Conservation (phyloP, 164 flowering plant genomes). For the Akebia trifoliata region DNA sequence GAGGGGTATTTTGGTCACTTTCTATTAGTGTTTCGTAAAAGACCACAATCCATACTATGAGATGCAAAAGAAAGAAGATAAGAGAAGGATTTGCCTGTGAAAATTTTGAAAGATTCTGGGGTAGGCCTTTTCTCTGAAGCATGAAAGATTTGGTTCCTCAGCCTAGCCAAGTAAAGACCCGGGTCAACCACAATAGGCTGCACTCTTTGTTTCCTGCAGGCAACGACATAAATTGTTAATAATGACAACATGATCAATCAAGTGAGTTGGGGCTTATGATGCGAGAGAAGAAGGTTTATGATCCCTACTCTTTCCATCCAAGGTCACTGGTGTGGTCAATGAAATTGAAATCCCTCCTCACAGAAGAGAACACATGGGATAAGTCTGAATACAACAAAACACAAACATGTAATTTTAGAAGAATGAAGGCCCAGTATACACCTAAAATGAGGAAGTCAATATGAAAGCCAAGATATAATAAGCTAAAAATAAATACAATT, state of each 20-base stretch:
- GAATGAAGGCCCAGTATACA: background rate
- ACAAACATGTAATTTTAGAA: background rate
- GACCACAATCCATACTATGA: no score
- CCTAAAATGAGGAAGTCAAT: no score
- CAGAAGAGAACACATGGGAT: conserved; percentile 77
- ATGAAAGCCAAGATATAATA: no score
- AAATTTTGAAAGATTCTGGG: conserved; percentile 82
- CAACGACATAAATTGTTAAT: conserved; percentile 7
- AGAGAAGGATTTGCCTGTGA: conserved; percentile 61
- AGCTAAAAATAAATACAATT: no score
- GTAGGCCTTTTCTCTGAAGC: conserved; percentile 81
- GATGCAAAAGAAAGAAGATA: background rate
- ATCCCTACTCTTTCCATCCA: conserved; percentile 98
- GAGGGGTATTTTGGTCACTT: no score
- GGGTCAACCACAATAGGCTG: conserved; percentile 83
- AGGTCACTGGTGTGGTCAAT: conserved; percentile 94
- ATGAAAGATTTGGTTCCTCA: conserved; percentile 65
- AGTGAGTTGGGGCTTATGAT: background rate
- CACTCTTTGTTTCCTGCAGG: conserved; percentile 59
- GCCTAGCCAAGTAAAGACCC: conserved; percentile 67
- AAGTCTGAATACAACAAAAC: conserved; percentile 51
- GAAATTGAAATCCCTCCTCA: conserved; percentile 79
- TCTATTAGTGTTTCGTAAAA: no score
- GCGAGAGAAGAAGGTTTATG: conserved; percentile 10
- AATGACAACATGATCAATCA: background rate